phyloP scores from a whole-genome alignment of 2,329 filamentous ascomycete species.

The Trichoderma hamatum region DNA sequence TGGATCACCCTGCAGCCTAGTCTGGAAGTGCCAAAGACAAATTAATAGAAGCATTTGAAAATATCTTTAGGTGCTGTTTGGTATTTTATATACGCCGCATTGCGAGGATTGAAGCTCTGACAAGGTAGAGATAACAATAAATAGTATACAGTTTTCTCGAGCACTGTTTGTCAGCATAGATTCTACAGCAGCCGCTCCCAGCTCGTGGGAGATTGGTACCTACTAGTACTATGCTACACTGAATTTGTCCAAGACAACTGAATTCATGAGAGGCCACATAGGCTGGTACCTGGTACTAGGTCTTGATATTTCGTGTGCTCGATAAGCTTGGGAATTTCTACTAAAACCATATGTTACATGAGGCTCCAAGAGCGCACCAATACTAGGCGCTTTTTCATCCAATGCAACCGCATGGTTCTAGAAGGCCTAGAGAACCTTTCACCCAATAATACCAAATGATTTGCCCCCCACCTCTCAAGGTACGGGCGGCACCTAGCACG shows the following conservation, averaged over 20 bases:
- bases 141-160: not conserved
- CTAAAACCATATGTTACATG: not conserved
- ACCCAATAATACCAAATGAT: not conserved
- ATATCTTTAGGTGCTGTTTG: not conserved
- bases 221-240: not conserved
- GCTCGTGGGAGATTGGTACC: not conserved
- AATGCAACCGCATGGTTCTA: not conserved
- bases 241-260: not conserved
- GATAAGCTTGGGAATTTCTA: too few species aligned
- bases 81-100: not conserved
- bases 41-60: not conserved
- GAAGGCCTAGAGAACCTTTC: not conserved
- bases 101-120: not conserved
- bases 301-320: not conserved
- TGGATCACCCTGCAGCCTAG: not conserved
- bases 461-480: not conserved
- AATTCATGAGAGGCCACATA: not conserved
- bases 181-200: not conserved
- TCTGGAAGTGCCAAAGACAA: not conserved
- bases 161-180: not conserved
- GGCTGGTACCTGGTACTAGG: not conserved
- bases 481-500: not conserved
- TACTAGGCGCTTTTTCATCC: not conserved
- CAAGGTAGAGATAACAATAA: not conserved
- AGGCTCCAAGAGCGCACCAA: not conserved